Conservation (phyloP, 148 eudicot species). For the Amaranthus cruentus region DNA sequence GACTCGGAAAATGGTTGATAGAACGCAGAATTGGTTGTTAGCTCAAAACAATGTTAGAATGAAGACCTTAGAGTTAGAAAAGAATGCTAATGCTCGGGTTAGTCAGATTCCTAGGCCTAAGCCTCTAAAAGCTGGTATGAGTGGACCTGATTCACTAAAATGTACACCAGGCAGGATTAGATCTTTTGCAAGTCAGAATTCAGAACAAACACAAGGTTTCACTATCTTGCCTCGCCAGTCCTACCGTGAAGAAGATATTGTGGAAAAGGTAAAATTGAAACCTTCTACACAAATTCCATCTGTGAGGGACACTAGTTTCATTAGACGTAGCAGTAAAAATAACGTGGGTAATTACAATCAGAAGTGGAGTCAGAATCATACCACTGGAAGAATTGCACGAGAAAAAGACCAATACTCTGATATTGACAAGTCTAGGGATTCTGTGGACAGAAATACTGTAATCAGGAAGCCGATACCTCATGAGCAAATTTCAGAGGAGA, state of each 20-base stretch:
- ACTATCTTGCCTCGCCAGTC: constrained; percentile 23
- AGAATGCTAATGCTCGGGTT: not conserved
- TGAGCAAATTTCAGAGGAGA: constrained; percentile 28
- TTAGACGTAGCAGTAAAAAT: constrained; percentile 9
- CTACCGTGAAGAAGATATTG: constrained; percentile 2
- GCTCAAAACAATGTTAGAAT: not conserved
- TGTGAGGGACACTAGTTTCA: constrained; percentile 13
- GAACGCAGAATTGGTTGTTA: not conserved
- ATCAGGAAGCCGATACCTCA: not conserved
- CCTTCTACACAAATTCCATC: constrained; percentile 15
- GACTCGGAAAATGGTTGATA: not conserved
- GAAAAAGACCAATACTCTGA: constrained; percentile 3
- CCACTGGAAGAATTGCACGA: constrained; percentile 2
- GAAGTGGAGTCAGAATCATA: constrained; percentile 9
- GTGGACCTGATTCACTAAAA: constrained; percentile 22
- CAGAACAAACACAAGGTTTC: constrained; percentile 23
- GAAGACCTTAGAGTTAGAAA: not conserved
- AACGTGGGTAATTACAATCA: not conserved
- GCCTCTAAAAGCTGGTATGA: constrained; percentile 14
- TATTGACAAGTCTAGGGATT: not conserved
- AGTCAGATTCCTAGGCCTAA: constrained; percentile 19
- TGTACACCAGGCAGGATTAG: not conserved
- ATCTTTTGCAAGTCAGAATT: constrained; percentile 19
- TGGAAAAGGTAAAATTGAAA: constrained; percentile 12
- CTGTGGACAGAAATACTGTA: not conserved